Evolutionary conservation across 2,329 filamentous ascomycete species (phyloP), one percentile per base, ranked within the genome.

Genomic region (Basipetospora chlamydospora): DNA sequence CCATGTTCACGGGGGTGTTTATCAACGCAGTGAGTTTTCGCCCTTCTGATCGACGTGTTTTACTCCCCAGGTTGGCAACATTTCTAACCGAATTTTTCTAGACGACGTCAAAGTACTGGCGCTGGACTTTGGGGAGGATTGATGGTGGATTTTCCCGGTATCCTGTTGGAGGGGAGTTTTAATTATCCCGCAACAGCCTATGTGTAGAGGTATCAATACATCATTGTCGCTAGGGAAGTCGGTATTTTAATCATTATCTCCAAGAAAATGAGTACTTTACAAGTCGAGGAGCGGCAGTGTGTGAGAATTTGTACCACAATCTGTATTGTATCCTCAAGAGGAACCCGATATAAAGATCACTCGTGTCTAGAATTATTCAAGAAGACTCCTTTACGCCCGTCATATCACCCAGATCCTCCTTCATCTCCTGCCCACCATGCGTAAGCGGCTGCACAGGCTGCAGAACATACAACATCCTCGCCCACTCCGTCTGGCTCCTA

Each of bases 101-200:
- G 56, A 51, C 59, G 36, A 47, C 51, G 6, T 56, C 60, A 3
- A 55, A 63, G 28, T 38, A 64, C 2, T 74, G 69, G 69, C 50
- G 61, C n/a, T 50, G 49, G 5, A 71, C 67, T 0, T 54, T 59
- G 2, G 68, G 67, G 0, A 63, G 49, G 40, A 41, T 69, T 8
- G 66, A 66, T 46, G 55, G 64, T 41, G 49, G 51, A n/a, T 50
- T 63, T 16, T 68, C 71, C 35, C 57, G 57, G 22, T 70, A 70
- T 44, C 58, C 62, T 22, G 51, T 74, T 39, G 69, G 71, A 9
- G 69, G 70, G 10, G 70, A 74, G 47, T 67, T 56, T 47, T 65
- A 31, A 41, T 44, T 9, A 21, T 6, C 21, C 15, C 15, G 10
- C 21, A 11, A 15, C n/a, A 36, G 28, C 16, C 30, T 29, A 33